Evolutionary conservation across 164 flowering plant species (phyloP).

Genomic region (Umbilicus rupestris): DNA sequence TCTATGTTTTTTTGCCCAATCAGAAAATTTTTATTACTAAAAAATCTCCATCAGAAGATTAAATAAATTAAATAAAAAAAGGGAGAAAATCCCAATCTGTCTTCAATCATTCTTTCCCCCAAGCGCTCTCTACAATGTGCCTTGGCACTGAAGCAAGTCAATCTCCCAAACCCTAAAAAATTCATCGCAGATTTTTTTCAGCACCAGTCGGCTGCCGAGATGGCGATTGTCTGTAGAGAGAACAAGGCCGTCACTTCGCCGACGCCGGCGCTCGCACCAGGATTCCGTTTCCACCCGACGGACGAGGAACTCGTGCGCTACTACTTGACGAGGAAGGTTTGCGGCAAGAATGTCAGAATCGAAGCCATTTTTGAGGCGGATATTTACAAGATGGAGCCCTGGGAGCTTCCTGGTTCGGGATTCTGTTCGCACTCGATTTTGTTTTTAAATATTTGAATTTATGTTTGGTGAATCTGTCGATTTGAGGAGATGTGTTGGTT

Average conservation of each 20-base stretch:
- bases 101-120: not conserved
- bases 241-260: slow-evolving; percentile 6
- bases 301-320: slow-evolving; percentile 40
- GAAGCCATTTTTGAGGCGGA: slow-evolving; percentile 55
- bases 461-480: not conserved
- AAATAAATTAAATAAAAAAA: not conserved
- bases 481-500: no score
- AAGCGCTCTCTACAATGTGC: not conserved
- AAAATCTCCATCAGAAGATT: not conserved
- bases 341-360: slow-evolving; percentile 33
- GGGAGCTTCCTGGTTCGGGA: slow-evolving; percentile 57
- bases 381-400: slow-evolving; percentile 59
- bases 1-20: no score
- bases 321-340: slow-evolving; percentile 36
- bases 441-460: not conserved
- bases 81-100: not conserved
- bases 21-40: not conserved
- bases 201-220: no score
- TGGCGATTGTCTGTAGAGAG: not conserved
- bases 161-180: not conserved
- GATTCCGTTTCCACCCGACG: slow-evolving; percentile 56
- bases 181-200: not conserved
- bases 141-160: slow-evolving; percentile 6
- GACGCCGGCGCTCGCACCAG: slow-evolving; percentile 47
- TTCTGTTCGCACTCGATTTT: not conserved